These are phyloP conservation scores for Chimonanthus praecox DNA, from an alignment of 164 flowering plant species.

Conservation along the genomic window DNA sequence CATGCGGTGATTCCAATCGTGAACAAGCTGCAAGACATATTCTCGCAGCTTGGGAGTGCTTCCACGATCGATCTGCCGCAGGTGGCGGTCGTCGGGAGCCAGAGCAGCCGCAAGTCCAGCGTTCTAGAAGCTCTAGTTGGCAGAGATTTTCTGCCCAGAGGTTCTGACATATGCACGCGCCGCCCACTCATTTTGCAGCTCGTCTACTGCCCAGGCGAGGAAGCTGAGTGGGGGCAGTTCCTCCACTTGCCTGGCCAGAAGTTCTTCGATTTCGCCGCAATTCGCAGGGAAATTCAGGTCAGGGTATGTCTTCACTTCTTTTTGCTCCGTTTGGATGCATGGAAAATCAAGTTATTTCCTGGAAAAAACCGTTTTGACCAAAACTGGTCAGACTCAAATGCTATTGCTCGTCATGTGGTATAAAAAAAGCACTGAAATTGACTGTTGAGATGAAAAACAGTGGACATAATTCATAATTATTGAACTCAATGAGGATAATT, in stretches of 20 bases:
- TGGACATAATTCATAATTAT: too few species aligned
- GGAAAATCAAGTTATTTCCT: not conserved
- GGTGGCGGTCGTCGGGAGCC: slow-evolving; percentile 94
- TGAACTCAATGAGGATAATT: not conserved
- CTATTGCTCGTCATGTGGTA: too few species aligned
- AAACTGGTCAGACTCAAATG: not conserved
- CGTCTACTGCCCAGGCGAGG: slow-evolving; percentile 51
- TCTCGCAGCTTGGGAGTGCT: slow-evolving; percentile 68
- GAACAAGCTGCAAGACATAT: slow-evolving; percentile 91
- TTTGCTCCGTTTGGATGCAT: not conserved
- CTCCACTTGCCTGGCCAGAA: slow-evolving; percentile 64
- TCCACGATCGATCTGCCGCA: slow-evolving; percentile 85
- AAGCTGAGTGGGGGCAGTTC: slow-evolving; percentile 91
- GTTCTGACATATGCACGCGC: slow-evolving; percentile 83
- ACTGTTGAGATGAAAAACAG: too few species aligned
- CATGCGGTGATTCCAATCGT: slow-evolving; percentile 74
- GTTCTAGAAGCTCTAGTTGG: slow-evolving; percentile 93
- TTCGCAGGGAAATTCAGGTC: slow-evolving; percentile 86
- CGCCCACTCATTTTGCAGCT: slow-evolving; percentile 87
- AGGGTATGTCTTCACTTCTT: not conserved
- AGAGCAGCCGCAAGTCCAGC: slow-evolving; percentile 94
- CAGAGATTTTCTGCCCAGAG: slow-evolving; percentile 90
- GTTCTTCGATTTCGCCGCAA: slow-evolving; percentile 66
- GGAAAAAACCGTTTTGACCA: not conserved
- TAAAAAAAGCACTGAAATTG: too few species aligned